A percentile compares a stretch with the other conserved stretches of the same genome.
phyloP scores from a whole-genome alignment of 2,329 filamentous ascomycete species.

The Fusarium guadeloupense region DNA sequence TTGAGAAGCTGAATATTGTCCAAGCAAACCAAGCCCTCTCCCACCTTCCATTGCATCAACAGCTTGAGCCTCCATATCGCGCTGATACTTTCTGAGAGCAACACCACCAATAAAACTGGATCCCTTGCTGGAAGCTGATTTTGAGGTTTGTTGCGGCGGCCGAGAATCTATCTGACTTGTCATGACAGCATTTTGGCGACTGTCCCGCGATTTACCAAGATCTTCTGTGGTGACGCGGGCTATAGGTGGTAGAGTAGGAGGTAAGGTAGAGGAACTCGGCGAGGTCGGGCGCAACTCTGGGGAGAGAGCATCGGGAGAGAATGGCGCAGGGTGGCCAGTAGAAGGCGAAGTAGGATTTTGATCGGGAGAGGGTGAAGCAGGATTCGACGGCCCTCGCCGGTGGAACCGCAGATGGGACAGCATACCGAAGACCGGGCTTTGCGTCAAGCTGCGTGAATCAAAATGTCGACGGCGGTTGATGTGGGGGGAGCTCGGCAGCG shows the following conservation, averaged over 20 bases:
- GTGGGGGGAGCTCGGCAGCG: conserved; percentile 26
- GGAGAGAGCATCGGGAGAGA: conserved; percentile 52
- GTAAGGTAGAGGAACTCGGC: conserved; percentile 50
- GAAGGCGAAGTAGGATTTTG: conserved; percentile 54
- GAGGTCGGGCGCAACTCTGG: conserved; percentile 50
- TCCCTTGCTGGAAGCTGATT: conserved; percentile 50
- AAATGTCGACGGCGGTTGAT: conserved; percentile 32
- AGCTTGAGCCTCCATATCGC: conserved; percentile 46
- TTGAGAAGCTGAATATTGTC: conserved; percentile 31
- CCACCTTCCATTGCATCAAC: conserved; percentile 30
- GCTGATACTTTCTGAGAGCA: conserved; percentile 61
- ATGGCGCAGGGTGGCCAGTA: conserved; percentile 52
- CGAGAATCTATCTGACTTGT: conserved; percentile 36
- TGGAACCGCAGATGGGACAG: conserved; percentile 67
- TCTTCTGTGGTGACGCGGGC: conserved; percentile 57
- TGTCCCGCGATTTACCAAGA: conserved; percentile 40
- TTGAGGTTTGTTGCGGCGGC: conserved; percentile 41
- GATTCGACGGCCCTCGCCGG: conserved; percentile 65
- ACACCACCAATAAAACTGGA: conserved; percentile 65
- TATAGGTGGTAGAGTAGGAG: conserved; percentile 63
- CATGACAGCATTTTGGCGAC: conserved; percentile 40
- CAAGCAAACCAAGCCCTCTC: conserved; percentile 22
- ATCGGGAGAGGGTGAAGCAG: conserved; percentile 62
- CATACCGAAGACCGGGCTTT: conserved; percentile 49
- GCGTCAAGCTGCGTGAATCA: conserved; percentile 34